Evolutionary conservation across 805 yeast species (phyloP).

Genomic region (Myxozyma mucilagina): DNA sequence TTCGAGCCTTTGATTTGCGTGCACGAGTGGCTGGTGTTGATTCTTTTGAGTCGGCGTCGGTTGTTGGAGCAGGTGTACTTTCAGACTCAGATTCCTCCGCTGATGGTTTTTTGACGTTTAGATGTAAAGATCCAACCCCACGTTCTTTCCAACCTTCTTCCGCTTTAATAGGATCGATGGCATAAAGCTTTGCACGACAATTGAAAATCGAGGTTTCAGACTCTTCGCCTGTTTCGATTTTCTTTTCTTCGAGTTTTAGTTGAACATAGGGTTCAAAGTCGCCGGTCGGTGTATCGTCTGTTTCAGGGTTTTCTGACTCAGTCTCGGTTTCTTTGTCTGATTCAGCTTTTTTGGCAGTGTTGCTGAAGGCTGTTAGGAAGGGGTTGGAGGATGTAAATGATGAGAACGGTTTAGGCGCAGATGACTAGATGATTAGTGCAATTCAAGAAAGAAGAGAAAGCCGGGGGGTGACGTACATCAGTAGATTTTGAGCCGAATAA

Average conservation of each 20-base stretch:
- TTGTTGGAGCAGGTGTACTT: slow-evolving; percentile 2
- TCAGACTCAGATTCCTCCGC: slow-evolving; percentile 7
- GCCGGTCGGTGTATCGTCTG: slow-evolving; percentile 32
- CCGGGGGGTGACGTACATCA: background rate
- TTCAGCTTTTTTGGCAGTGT: slow-evolving; percentile 32
- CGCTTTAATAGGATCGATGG: slow-evolving; percentile 61
- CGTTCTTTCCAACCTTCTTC: slow-evolving; percentile 90
- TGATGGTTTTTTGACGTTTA: slow-evolving; percentile 50
- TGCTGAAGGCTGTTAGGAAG: slow-evolving; percentile 19
- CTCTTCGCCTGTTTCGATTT: slow-evolving; percentile 88
- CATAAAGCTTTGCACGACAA: slow-evolving; percentile 76
- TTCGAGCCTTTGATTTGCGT: slow-evolving; percentile 50
- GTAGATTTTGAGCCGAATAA: slow-evolving; percentile 2
- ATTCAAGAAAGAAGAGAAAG: background rate
- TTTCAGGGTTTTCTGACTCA: slow-evolving; percentile 31
- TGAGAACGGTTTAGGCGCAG: slow-evolving; percentile 3
- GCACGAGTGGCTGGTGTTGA: slow-evolving; percentile 17
- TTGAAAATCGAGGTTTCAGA: slow-evolving; percentile 68
- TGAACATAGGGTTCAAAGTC: slow-evolving; percentile 41
- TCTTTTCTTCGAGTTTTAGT: slow-evolving; percentile 38
- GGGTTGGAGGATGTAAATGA: slow-evolving; percentile 21
- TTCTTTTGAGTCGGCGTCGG: background rate
- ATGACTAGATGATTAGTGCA: background rate
- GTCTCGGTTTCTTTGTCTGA: slow-evolving; percentile 30
- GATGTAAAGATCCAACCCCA: slow-evolving; percentile 85